Evolutionary conservation across 2,329 filamentous ascomycete species (phyloP).

Genomic region (Calonectria pauciramosa): DNA sequence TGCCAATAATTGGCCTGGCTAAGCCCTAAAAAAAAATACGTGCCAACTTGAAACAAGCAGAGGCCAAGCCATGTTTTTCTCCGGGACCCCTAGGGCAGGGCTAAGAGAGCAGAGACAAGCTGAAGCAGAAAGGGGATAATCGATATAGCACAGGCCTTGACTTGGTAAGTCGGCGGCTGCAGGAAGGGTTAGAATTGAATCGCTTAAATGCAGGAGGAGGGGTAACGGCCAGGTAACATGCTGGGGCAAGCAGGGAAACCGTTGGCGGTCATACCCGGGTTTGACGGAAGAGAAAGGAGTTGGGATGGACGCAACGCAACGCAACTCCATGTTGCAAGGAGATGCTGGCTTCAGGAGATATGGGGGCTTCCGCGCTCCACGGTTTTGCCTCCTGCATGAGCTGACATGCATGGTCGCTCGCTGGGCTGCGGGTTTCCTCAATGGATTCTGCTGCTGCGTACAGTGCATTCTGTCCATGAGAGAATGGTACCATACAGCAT

Average conservation of each 20-base stretch:
- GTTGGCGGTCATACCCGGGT: conserved; percentile 31
- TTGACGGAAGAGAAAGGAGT: conserved; percentile 29
- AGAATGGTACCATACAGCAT: conserved; percentile 29
- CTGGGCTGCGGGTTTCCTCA: conserved; percentile 6
- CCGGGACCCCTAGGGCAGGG: background rate
- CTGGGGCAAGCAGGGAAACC: conserved; percentile 18
- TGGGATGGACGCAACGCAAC: conserved; percentile 33
- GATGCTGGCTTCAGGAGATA: conserved; percentile 27
- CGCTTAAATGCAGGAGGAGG: conserved; percentile 26
- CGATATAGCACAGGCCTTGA: conserved; percentile 2
- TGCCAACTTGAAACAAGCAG: conserved; percentile 42
- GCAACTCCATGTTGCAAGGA: conserved; percentile 34
- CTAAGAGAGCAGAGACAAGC: conserved; percentile 3
- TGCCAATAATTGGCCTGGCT: conserved; percentile 40
- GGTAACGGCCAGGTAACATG: background rate
- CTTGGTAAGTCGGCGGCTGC: background rate
- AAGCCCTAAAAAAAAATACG: conserved; percentile 36
- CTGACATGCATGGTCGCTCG: conserved; percentile 39
- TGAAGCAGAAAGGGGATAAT: conserved; percentile 13
- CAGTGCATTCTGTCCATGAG: conserved; percentile 2
- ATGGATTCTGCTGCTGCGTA: conserved; percentile 21
- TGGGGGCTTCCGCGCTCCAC: conserved; percentile 23
- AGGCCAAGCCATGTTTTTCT: conserved; percentile 32
- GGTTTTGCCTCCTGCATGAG: conserved; percentile 35
- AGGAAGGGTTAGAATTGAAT: conserved; percentile 8